Evolutionary conservation across 441 rosid genomes (phyloP).

Genomic region (Hura crepitans): DNA sequence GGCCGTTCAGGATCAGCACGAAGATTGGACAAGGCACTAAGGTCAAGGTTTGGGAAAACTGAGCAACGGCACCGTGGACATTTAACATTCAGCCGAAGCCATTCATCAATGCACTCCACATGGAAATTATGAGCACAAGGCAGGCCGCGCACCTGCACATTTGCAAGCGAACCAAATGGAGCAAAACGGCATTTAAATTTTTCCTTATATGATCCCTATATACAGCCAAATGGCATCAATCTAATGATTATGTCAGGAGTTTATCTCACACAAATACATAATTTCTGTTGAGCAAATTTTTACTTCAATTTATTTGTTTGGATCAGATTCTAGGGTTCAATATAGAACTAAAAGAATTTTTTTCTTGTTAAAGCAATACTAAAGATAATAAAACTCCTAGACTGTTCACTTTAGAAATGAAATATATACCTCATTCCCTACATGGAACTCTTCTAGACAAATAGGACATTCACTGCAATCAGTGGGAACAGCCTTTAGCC

Average conservation of each 20-base stretch:
- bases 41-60: slow-evolving; percentile 95
- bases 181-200: neutral
- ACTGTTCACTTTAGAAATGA: neutral
- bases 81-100: slow-evolving; percentile 93
- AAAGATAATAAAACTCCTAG: neutral
- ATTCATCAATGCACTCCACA: slow-evolving; percentile 90
- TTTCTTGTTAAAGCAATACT: too few relatives aligned
- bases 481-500: slow-evolving; percentile 90
- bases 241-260: neutral
- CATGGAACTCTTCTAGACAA: slow-evolving; percentile 92
- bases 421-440: slow-evolving; percentile 71
- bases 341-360: too few relatives aligned
- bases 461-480: slow-evolving; percentile 97
- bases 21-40: slow-evolving; percentile 82
- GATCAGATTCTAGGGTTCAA: neutral
- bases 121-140: slow-evolving; percentile 99
- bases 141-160: slow-evolving; percentile 88
- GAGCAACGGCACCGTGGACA: slow-evolving; percentile 98
- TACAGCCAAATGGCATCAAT: neutral
- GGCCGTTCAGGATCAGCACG: slow-evolving; percentile 60
- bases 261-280: neutral
- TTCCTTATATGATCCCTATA: neutral
- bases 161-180: neutral
- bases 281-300: neutral
- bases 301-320: neutral